These are phyloP conservation scores for Spirogloea muscicola DNA, from an alignment of 139 green algal species.

Conservation along the genomic window DNA sequence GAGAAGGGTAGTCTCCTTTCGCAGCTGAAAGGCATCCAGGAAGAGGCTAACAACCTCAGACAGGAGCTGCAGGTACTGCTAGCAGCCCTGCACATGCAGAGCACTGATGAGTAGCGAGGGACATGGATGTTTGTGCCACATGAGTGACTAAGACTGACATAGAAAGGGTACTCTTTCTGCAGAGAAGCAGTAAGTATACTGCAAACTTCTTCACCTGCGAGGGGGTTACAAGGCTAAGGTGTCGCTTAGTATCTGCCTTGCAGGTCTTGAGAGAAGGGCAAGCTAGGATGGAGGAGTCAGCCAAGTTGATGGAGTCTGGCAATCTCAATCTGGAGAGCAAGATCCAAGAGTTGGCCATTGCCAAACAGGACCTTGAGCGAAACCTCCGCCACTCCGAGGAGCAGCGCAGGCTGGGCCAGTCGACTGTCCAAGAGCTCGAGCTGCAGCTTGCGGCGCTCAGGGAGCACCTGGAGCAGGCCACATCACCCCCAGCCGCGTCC, in stretches of 20 bases:
- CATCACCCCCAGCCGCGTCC: neutral
- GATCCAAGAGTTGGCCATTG: neutral
- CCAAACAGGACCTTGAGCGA: neutral
- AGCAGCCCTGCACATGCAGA: too few relatives aligned
- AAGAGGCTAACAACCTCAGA: too few relatives aligned
- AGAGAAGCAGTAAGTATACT: too few relatives aligned
- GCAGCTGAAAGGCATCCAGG: conserved; percentile 11
- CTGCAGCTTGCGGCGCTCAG: neutral
- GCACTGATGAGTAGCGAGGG: too few relatives aligned
- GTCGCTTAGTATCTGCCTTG: too few relatives aligned
- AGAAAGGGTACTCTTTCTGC: too few relatives aligned
- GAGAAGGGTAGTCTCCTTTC: too few relatives aligned
- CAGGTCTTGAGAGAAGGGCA: neutral
- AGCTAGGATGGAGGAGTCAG: neutral
- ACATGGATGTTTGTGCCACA: too few relatives aligned
- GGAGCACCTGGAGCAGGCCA: neutral
- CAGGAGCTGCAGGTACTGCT: too few relatives aligned
- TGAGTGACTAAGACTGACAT: too few relatives aligned
- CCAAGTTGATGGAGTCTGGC: neutral
- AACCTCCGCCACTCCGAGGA: conserved; percentile 4
- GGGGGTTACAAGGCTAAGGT: too few relatives aligned
- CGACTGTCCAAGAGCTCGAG: conserved; percentile 20
- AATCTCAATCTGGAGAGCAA: conserved; percentile 1
- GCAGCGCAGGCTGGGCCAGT: conserved; percentile 8
- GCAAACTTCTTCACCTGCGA: too few relatives aligned